Base-by-base conservation (phyloP, 805 yeast species). In the Saccharomycopsis capsularis region DNA sequence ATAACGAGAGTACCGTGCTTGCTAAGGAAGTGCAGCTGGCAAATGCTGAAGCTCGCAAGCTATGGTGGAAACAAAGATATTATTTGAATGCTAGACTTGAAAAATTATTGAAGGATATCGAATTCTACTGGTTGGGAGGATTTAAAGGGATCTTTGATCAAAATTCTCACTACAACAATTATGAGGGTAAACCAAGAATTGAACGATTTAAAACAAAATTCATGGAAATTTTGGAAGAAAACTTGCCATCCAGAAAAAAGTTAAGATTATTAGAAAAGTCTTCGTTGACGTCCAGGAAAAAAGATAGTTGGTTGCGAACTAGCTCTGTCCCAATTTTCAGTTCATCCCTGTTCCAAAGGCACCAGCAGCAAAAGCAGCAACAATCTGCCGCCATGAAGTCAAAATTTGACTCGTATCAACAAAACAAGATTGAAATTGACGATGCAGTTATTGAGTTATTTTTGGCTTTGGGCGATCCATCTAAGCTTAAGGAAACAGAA, bases 51-150 rank as follows among this genome's bases (percentile, higher is more conserved):
- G 83, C 81, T 27, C 70, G 88, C 44, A 73, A 71, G 41, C 55
- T 66, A 5, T 91, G 97, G 96, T 93, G 97, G 95, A 70, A 71
- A 37, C 66, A 68, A 25, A 67, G 97, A 43, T 77, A 76, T 48
- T 64, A 63, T 0, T 66, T 89, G 16, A 96, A 91, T 61, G 61
- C 67, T 7, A 63, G 73, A 42, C 59, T 91, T 46, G 62, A 72
- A 36, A 63, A 62, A 1, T 62, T 89, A n/a, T 60, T 91, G n/a
- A 57, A 61, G 1, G 68, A 68, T 29, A 73, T 86, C 6, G 91
- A 87, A 47, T 61, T 62, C 21, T 66, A 68, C 48, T 86, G 96
- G 90, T 66, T 91, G 34, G 88, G 91, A 13, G 95, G 91, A 0
- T 85, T 88, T 55, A 66, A 66, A 46, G 81, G 89, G 0, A 59